phyloP scores from a whole-genome alignment of 805 yeast species.

The Wickerhamiella spandovensis region DNA sequence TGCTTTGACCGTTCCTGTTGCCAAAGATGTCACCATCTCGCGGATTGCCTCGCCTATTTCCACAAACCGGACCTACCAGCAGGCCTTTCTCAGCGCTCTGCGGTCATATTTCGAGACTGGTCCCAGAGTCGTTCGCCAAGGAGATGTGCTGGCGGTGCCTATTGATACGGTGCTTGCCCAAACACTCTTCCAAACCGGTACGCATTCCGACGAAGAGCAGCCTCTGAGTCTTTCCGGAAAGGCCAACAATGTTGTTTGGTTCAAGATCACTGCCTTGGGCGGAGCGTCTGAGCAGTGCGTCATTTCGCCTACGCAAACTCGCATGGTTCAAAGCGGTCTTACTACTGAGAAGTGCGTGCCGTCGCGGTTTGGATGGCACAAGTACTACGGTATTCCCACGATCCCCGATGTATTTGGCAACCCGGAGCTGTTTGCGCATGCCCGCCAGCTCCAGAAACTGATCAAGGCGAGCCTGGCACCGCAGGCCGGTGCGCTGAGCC shows the following conservation, averaged over 20 bases:
- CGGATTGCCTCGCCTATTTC: conserved; percentile 59
- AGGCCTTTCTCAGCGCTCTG: conserved; percentile 45
- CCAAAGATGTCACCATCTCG: conserved; percentile 51
- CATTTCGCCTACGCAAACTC: conserved; percentile 55
- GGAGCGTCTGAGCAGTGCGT: conserved; percentile 26
- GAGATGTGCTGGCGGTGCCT: conserved; percentile 64
- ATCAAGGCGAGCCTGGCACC: conserved; percentile 33
- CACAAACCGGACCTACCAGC: conserved; percentile 49
- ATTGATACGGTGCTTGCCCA: conserved; percentile 57
- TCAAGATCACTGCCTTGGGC: conserved; percentile 43
- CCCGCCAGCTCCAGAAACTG: conserved; percentile 38
- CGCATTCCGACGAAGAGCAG: conserved; percentile 12
- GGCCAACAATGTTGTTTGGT: conserved; percentile 76
- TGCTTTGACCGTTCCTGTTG: conserved; percentile 29
- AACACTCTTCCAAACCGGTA: conserved; percentile 27
- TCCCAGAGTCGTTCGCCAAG: conserved; percentile 44
- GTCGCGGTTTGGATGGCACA: conserved; percentile 30
- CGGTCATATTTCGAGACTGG: conserved; percentile 46
- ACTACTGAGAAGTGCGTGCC: conserved; percentile 24
- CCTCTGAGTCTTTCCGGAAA: conserved; percentile 41
- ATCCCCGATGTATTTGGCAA: conserved; percentile 18
- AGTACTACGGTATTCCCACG: conserved; percentile 34
- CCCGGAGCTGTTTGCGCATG: conserved; percentile 35
- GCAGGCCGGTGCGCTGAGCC: conserved; percentile 30
- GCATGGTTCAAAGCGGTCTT: conserved; percentile 56